phyloP scores from a whole-genome alignment of 2,329 filamentous ascomycete species.

The Aspergillus pseudoterreus region DNA sequence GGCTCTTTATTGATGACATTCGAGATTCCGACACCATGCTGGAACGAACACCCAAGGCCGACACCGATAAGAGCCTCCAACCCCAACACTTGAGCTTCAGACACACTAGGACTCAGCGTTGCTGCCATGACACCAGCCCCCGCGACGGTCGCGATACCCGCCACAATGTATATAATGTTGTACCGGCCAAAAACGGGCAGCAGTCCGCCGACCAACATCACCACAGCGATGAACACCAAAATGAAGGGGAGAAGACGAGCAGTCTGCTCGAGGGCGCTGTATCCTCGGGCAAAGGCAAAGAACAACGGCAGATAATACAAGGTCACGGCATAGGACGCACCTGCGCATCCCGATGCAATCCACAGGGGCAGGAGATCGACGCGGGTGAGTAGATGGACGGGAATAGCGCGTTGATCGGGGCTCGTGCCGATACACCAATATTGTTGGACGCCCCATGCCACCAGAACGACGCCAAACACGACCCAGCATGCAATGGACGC shows the following conservation, averaged over 20 bases:
- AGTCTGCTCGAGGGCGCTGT: constrained; percentile 24
- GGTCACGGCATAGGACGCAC: constrained; percentile 2
- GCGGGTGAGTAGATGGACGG: constrained; percentile 41
- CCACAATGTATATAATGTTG: constrained; percentile 1
- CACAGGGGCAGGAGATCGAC: constrained; percentile 10
- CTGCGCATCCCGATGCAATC: constrained; percentile 3
- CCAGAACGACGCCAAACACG: constrained; percentile 42
- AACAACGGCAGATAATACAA: constrained; percentile 53
- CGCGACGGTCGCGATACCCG: neutral
- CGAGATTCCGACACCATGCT: constrained; percentile 11
- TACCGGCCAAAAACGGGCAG: neutral
- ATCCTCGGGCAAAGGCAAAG: constrained; percentile 49
- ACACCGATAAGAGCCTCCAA: constrained; percentile 10
- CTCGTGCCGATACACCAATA: constrained; percentile 40
- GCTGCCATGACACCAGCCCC: constrained; percentile 2
- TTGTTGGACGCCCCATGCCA: constrained; percentile 48
- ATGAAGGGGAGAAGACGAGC: constrained; percentile 20
- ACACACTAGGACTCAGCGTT: neutral
- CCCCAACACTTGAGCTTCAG: constrained; percentile 5
- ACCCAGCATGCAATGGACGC: constrained; percentile 47
- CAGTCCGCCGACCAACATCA: neutral
- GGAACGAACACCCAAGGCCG: constrained; percentile 10
- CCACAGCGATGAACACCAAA: constrained; percentile 3
- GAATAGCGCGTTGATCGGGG: constrained; percentile 44
- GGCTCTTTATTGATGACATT: constrained; percentile 9